These are phyloP conservation scores for Suillus ampliporus DNA, from an alignment of 768 basidiomycete genomes.

Conservation along the genomic window DNA sequence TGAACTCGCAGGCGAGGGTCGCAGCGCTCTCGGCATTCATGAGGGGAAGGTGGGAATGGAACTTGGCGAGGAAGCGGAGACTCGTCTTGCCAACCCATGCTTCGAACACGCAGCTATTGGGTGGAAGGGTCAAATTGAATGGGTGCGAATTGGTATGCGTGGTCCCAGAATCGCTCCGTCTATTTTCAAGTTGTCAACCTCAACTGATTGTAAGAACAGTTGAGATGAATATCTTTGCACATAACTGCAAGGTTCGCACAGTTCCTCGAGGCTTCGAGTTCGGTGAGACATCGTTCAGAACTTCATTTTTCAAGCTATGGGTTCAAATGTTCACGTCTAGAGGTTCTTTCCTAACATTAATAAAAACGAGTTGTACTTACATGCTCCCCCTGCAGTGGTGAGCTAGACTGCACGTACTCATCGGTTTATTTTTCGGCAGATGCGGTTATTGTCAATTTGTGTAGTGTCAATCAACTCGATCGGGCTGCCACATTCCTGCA, in stretches of 20 bases:
- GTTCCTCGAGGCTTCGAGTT: not conserved
- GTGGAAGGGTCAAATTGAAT: too few relatives aligned
- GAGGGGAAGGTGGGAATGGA: not conserved
- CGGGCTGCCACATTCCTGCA: too few relatives aligned
- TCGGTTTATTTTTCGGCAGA: not conserved
- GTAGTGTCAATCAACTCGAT: not conserved
- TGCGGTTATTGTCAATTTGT: too few relatives aligned
- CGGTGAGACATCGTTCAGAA: not conserved
- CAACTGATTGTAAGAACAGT: not conserved
- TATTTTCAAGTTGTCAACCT: not conserved
- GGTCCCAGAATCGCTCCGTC: not conserved
- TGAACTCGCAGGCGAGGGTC: not conserved
- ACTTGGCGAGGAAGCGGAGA: not conserved
- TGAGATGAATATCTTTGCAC: not conserved
- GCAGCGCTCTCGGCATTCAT: not conserved
- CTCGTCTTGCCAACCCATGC: not conserved
- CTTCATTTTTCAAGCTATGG: too few relatives aligned
- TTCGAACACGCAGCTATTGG: not conserved
- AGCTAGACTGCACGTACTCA: not conserved
- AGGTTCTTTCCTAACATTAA: not conserved
- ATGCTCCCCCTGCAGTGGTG: too few relatives aligned
- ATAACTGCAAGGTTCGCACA: not conserved
- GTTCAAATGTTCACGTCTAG: not conserved
- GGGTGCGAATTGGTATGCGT: not conserved
- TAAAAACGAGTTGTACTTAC: too few relatives aligned